Evolutionary conservation across 2,329 filamentous ascomycete genomes (phyloP).

Genomic region (Fusarium haematococcum): DNA sequence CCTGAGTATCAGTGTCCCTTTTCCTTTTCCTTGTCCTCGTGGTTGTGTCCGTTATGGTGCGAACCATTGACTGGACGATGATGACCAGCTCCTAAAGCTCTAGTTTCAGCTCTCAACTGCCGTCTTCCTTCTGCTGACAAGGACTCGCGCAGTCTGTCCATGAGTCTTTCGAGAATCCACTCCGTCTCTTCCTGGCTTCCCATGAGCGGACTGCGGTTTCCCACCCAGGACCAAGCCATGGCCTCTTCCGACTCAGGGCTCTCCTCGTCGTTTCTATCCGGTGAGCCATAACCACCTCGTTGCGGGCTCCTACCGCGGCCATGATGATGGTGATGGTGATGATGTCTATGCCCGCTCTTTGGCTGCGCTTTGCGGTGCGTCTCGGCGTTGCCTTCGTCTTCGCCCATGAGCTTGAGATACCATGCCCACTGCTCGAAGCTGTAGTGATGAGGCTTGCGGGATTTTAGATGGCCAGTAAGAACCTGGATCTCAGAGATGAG

Average conservation of each 20-base stretch:
- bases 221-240: slow-evolving; percentile 77
- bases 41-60: not conserved
- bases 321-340: not conserved
- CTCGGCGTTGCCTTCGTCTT: slow-evolving; percentile 66
- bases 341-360: slow-evolving; percentile 35
- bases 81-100: slow-evolving; percentile 18
- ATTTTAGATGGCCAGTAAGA: slow-evolving; percentile 72
- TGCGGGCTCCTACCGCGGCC: not conserved
- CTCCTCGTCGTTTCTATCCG: slow-evolving; percentile 1
- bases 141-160: slow-evolving; percentile 60
- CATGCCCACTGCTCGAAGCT: slow-evolving; percentile 88
- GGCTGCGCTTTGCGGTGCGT: slow-evolving; percentile 60
- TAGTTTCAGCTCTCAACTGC: slow-evolving; percentile 16
- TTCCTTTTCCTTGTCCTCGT: not conserved
- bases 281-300: not conserved
- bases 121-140: slow-evolving; percentile 38
- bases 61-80: not conserved
- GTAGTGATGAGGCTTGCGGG: slow-evolving; percentile 72
- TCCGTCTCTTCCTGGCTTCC: slow-evolving; percentile 75
- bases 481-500: slow-evolving; percentile 79
- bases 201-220: slow-evolving; percentile 76
- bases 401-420: slow-evolving; percentile 82
- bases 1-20: slow-evolving; percentile 6
- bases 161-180: slow-evolving; percentile 77
- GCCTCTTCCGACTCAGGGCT: slow-evolving; percentile 45